A percentile compares a stretch with the other conserved stretches of the same genome.
Conservation (phyloP, 2,329 filamentous ascomycete species). For the Fusarium sp. region DNA sequence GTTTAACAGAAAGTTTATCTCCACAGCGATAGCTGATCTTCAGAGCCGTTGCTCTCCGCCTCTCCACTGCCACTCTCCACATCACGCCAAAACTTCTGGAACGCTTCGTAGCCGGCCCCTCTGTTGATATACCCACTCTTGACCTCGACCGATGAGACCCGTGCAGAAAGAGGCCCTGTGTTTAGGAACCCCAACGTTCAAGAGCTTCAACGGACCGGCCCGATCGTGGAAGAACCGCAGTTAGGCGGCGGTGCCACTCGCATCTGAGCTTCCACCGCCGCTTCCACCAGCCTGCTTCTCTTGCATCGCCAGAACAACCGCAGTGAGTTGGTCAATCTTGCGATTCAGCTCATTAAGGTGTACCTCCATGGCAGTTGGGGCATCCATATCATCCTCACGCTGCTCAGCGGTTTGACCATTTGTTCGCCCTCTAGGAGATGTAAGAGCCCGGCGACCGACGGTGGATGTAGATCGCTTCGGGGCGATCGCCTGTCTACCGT, state of each 20-base stretch:
- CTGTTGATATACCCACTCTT: slow-evolving; percentile 18
- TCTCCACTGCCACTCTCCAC: slow-evolving; percentile 24
- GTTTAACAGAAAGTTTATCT: slow-evolving; percentile 3
- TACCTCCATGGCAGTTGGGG: slow-evolving; percentile 58
- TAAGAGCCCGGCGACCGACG: slow-evolving; percentile 27
- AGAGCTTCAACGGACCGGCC: slow-evolving; percentile 12
- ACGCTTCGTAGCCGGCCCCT: slow-evolving; percentile 20
- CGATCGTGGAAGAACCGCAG: slow-evolving; percentile 10
- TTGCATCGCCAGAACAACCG: slow-evolving; percentile 63
- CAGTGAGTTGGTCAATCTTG: slow-evolving; percentile 70
- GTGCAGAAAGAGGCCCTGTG: background rate
- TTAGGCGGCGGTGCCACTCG: slow-evolving; percentile 22
- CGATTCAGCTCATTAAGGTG: slow-evolving; percentile 65
- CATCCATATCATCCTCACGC: slow-evolving; percentile 53
- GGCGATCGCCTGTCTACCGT: slow-evolving; percentile 27
- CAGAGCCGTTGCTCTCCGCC: slow-evolving; percentile 37
- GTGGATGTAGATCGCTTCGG: slow-evolving; percentile 37
- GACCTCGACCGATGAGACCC: slow-evolving; percentile 36
- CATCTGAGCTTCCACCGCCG: slow-evolving; percentile 12
- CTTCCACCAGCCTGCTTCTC: slow-evolving; percentile 43
- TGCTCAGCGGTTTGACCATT: slow-evolving; percentile 27
- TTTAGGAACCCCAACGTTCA: background rate
- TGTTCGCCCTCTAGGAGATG: slow-evolving; percentile 33
- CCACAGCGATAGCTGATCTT: slow-evolving; percentile 18
- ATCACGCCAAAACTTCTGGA: slow-evolving; percentile 21